phyloP scores from a whole-genome alignment of 177 flowering plant genomes.

The Vitis hybrid region DNA sequence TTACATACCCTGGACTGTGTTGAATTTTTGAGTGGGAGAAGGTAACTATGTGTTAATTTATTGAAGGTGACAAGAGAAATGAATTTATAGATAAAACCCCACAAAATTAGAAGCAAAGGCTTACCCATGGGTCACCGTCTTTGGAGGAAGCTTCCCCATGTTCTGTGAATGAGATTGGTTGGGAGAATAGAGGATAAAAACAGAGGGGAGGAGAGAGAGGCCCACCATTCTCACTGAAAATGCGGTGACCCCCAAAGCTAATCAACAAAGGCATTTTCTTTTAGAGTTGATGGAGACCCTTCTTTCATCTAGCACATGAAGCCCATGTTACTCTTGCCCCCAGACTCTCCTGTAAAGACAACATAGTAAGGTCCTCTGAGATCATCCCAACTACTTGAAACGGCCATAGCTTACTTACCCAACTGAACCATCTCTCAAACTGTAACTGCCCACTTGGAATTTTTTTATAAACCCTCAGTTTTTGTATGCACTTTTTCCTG shows the following conservation, averaged over 20 bases:
- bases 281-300: slow-evolving; percentile 34
- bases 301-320: slow-evolving; percentile 51
- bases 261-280: slow-evolving; percentile 16
- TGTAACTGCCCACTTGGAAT: slow-evolving; percentile 11
- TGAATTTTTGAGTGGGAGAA: no score
- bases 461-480: background rate
- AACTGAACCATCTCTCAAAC: background rate
- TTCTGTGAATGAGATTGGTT: slow-evolving; percentile 44
- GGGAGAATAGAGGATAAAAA: slow-evolving; percentile 11
- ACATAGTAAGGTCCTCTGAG: slow-evolving; percentile 24
- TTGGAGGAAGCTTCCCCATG: slow-evolving; percentile 27
- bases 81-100: background rate
- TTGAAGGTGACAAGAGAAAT: background rate
- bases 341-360: slow-evolving; percentile 28
- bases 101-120: background rate
- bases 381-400: slow-evolving; percentile 28
- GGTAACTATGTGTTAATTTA: no score
- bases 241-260: slow-evolving; percentile 28
- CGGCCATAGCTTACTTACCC: slow-evolving; percentile 1
- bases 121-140: slow-evolving; percentile 15
- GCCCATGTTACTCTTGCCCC: slow-evolving; percentile 71
- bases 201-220: slow-evolving; percentile 18
- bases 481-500: background rate
- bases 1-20: no score
- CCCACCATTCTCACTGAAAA: slow-evolving; percentile 32